Conservation (phyloP, 176 grass and related monocot species). For the Musa itinerans region DNA sequence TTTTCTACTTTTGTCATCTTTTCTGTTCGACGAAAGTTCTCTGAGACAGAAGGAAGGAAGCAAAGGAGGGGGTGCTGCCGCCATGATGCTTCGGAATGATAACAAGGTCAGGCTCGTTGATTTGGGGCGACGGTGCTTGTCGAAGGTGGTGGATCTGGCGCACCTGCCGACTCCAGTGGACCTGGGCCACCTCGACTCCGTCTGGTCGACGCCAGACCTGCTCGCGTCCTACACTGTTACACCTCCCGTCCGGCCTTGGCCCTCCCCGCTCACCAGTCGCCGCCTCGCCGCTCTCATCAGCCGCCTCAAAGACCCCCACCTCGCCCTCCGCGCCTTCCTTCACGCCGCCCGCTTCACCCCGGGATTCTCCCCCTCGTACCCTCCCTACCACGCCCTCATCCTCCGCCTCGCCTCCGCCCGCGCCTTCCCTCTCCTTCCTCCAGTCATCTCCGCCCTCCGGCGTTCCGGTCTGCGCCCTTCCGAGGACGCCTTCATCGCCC, state of each 20-base stretch:
- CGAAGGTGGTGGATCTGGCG: neutral
- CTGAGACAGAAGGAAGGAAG: neutral
- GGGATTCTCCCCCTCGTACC: conserved; percentile 18
- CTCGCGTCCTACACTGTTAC: conserved; percentile 27
- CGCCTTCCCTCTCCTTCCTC: conserved; percentile 25
- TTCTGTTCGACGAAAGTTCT: neutral
- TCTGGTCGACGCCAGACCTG: conserved; percentile 22
- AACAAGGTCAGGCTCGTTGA: neutral
- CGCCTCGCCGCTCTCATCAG: conserved; percentile 26
- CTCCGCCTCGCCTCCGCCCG: conserved; percentile 16
- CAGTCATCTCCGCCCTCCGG: conserved; percentile 43
- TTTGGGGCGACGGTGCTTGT: neutral
- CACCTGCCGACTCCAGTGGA: conserved; percentile 1
- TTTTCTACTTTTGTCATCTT: too few species aligned
- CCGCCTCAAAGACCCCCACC: conserved; percentile 7
- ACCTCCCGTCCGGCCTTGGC: conserved; percentile 27
- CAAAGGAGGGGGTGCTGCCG: neutral
- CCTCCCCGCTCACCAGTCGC: conserved; percentile 14
- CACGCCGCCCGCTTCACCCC: conserved; percentile 20
- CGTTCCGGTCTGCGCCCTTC: conserved; percentile 29
- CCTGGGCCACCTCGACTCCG: conserved; percentile 18
- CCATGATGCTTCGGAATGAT: neutral
- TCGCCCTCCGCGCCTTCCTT: conserved; percentile 20
- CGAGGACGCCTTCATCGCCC: conserved; percentile 45
- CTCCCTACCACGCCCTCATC: conserved; percentile 22